Base-by-base conservation (phyloP, 2,329 filamentous ascomycete species). In the Diaporthe sp. region DNA sequence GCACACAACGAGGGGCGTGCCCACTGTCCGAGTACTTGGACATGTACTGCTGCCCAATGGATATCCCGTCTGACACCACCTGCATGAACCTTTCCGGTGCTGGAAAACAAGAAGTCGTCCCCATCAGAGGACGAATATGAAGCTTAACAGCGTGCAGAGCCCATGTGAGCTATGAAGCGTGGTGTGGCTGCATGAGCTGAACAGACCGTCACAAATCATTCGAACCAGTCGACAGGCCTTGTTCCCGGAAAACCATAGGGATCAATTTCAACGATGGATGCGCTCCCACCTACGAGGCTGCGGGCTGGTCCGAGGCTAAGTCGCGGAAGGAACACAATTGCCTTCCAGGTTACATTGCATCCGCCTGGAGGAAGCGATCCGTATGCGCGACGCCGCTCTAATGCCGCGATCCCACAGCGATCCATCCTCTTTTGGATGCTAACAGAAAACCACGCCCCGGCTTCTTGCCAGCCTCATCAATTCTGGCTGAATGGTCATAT, bases 291-390 rank as follows among this genome's bases (percentile, higher is more conserved):
- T 15, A 28, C 28, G 71, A 63, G 57, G 57, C 28, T 61, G 44
- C 31, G 71, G 71, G 57, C 22, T 72, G 57, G 31, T 72, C 44
- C 53, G 71, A 15, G n/a, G 39, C 57, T 63, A 72, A 44, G 39
- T 34, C 51, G 42, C 31, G 55, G 47, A 39, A 72, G 42, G 55
- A 49, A 28, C 42, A 25, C 10, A 51, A 2, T 31, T 28, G 42
- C 44, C 44, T 44, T 28, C n/a, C 8, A 53, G 47, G 70, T 72
- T 72, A 31, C 42, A 39, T 72, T 72, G 71, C 57, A 37, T 34
- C 42, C 0, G 22, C 55, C 34, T 31, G 34, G 15, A 53, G 47
- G 57, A 55, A 53, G 47, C 57, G 20, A 25, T 20, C 28, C 44
- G 34, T 13, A 49, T 53, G 31, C 25, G 49, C 31, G 71, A 53